A percentile compares a stretch with the other conserved stretches of the same genome.
These are phyloP conservation scores for Coniferiporia weirii DNA, from an alignment of 1,284 basidiomycete species.

Conservation along the genomic window DNA sequence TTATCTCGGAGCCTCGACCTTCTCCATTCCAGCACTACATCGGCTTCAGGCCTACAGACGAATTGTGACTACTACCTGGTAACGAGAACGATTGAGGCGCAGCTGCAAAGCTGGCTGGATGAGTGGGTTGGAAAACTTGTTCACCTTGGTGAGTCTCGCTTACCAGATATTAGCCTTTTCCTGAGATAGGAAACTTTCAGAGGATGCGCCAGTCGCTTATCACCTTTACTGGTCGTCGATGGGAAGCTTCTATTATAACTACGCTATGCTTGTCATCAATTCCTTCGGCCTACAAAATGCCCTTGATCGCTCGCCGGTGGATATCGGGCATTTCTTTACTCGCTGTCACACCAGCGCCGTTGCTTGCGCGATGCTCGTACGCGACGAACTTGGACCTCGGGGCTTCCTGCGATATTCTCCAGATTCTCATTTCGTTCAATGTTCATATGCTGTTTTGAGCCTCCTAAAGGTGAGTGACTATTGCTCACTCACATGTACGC, in stretches of 20 bases:
- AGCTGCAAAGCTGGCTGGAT: constrained; percentile 65
- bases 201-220: constrained; percentile 3
- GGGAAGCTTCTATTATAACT: constrained; percentile 76
- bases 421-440: constrained; percentile 89
- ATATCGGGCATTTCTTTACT: constrained; percentile 84
- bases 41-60: constrained; percentile 79
- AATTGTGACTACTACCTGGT: constrained; percentile 84
- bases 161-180: background rate
- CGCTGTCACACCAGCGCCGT: constrained; percentile 77
- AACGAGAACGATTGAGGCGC: constrained; percentile 80
- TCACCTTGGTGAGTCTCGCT: background rate
- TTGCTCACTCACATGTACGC: constrained; percentile 20
- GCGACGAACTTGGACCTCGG: constrained; percentile 69
- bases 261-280: constrained; percentile 83
- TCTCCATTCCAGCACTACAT: constrained; percentile 79
- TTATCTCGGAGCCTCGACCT: constrained; percentile 86
- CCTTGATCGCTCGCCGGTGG: constrained; percentile 65
- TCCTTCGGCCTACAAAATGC: constrained; percentile 95
- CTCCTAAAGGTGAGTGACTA: constrained; percentile 69
- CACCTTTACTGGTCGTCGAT: constrained; percentile 49
- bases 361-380: constrained; percentile 61
- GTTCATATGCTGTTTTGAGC: constrained; percentile 83
- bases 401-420: constrained; percentile 82
- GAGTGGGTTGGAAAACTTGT: constrained; percentile 41
- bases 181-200: background rate